Base-by-base conservation (phyloP, 306 rosid species). In the Elaeagnus macrophylla region DNA sequence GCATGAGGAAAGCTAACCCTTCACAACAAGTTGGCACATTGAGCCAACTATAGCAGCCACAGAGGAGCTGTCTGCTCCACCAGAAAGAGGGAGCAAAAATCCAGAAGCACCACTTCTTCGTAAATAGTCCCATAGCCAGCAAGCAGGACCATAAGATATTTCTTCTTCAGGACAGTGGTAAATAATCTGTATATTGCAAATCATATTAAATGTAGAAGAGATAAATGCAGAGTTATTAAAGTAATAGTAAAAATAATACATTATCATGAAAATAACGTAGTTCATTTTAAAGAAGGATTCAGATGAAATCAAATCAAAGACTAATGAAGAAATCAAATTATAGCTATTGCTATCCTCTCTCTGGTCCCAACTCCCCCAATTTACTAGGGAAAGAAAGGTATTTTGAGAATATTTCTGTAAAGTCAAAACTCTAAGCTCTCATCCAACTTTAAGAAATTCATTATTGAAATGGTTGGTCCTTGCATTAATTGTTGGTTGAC, bases 21-120 rank as follows among this genome's bases (percentile, higher is more conserved):
- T 82, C 64, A 87, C 81, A 37, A 91, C 94, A 73, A 91, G 87
- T 65, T 91, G 96, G 70, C 95, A 91, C 99, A 87, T 84, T 82
- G 89, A 87, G 54, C 96, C 96, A 66, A 87, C 99, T 68, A 91
- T 84, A 12, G 96, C 95, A 60, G 99, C 96, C 11, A 91, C 99
- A 39, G 96, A 69, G 42, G 95, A 91, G 81, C 96, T 87, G 77
- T 91, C 99, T 51, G 99, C 99, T 64, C 99, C 99, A 60, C 99
- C 99, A 47, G 96, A 91, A 59, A 91, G 94, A 54, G 99, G 99
- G 59, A 91, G 96, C 77, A 91, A 77, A 81, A 91, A 91, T 51
- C 99, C 99, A 62, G 95, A 91, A 55, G 99, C 99, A 72, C 96
- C 96, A 15, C 96, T 87, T 74, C 99, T 83, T 80, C 99, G 79